Percentiles rank a stretch among this genome's conserved stretches.
Conservation (phyloP, 352 stramenopile species). For the Pythium aristosporum region DNA sequence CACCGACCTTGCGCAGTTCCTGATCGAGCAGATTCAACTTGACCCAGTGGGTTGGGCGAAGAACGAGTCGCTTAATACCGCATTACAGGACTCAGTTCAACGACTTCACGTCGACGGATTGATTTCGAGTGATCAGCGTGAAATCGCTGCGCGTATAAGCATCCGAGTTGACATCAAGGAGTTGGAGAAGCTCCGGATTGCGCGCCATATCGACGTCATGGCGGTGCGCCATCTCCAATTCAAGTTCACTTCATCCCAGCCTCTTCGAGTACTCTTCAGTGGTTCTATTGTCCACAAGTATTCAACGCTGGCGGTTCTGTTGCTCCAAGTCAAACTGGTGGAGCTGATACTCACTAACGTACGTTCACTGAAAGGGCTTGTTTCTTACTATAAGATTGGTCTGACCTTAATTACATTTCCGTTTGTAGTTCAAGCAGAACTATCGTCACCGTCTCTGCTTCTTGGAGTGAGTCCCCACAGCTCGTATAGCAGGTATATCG, state of each 20-base stretch:
- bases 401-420: not conserved
- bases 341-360: constrained; percentile 61
- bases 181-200: constrained; percentile 35
- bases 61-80: constrained; percentile 50
- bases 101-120: constrained; percentile 43
- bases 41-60: constrained; percentile 61
- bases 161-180: constrained; percentile 52
- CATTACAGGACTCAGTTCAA: constrained; percentile 56
- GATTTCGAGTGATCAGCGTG: constrained; percentile 34
- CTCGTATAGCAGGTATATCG: not conserved
- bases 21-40: constrained; percentile 53
- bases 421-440: constrained; percentile 53
- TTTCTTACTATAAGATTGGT: not conserved
- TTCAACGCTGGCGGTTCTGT: constrained; percentile 47
- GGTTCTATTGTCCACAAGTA: constrained; percentile 60
- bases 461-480: constrained; percentile 32
- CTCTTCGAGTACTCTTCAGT: constrained; percentile 64
- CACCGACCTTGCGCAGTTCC: constrained; percentile 37
- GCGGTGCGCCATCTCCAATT: constrained; percentile 61
- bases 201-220: constrained; percentile 49
- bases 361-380: not conserved
- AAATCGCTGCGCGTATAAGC: constrained; percentile 45
- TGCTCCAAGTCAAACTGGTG: constrained; percentile 68
- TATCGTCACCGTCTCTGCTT: constrained; percentile 55
- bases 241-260: constrained; percentile 43